phyloP scores from a whole-genome alignment of 2,329 filamentous ascomycete genomes.

The Fusarium tanahbumbuense region DNA sequence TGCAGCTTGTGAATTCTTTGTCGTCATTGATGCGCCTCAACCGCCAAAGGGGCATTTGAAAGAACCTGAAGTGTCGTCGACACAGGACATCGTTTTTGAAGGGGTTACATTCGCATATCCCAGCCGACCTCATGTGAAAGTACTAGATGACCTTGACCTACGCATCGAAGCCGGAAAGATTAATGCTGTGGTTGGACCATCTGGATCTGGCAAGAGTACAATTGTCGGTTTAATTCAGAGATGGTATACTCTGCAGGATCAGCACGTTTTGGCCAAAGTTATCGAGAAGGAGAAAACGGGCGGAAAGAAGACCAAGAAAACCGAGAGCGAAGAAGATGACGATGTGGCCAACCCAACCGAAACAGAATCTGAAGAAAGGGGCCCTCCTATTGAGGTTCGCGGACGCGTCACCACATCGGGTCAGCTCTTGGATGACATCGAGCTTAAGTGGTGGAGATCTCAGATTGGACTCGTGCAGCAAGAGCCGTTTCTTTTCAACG shows the following conservation, averaged over 20 bases:
- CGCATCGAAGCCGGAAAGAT: constrained; percentile 72
- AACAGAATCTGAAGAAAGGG: constrained; percentile 52
- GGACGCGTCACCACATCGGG: constrained; percentile 63
- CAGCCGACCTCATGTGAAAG: constrained; percentile 70
- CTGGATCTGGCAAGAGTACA: constrained; percentile 79
- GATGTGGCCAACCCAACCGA: constrained; percentile 46
- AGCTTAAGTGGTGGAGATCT: constrained; percentile 72
- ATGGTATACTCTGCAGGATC: constrained; percentile 73
- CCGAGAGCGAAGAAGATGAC: constrained; percentile 48
- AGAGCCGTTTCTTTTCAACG: constrained; percentile 75
- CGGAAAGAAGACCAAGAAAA: constrained; percentile 55
- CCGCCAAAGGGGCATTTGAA: constrained; percentile 52
- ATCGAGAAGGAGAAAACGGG: constrained; percentile 61
- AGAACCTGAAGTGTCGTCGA: constrained; percentile 53
- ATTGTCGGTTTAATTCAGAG: constrained; percentile 77
- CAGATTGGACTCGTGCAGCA: constrained; percentile 76
- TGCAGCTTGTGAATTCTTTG: constrained; percentile 68
- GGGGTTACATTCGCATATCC: constrained; percentile 81
- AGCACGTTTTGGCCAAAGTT: constrained; percentile 63
- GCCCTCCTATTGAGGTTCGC: constrained; percentile 59
- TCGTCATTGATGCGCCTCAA: constrained; percentile 62
- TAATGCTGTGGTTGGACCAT: constrained; percentile 79
- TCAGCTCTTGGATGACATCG: constrained; percentile 65
- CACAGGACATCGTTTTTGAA: constrained; percentile 61
- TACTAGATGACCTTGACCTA: constrained; percentile 70